Base-by-base conservation (phyloP, 257 asterid genomes). In the Schizonepeta tenuifolia region DNA sequence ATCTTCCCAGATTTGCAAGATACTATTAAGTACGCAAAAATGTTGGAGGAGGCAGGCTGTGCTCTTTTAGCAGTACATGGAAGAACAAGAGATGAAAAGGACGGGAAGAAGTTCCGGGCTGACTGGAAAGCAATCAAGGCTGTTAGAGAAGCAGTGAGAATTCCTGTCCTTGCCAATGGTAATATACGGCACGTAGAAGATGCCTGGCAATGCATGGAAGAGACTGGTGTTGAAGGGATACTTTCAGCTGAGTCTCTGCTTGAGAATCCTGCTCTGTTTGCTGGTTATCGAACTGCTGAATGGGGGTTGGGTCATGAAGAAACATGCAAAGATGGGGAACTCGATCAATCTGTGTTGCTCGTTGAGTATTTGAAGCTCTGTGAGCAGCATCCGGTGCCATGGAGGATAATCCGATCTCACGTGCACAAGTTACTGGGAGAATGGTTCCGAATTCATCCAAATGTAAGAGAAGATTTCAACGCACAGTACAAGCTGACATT, bases 1-100 rank as follows among this genome's bases (percentile, higher is more conserved):
- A 82, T 95, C 57, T 95, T 88, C 76, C 96, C 99, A 0, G 72
- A 92, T 77, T 58, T 88, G 63, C 86, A 92, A 72, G 95, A 86
- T 33, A 95, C 98, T 6, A 86, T 92, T n/a, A 85, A 73, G 17
- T 95, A 92, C 22, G 99, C 98, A 49, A 92, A 87, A 79, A 95
- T 95, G 98, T 71, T 95, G 79, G 98, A 95, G 75, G 97, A 92
- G 33, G 97, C 98, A 2, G 99, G 99, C 14, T 95, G 99, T 82
- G 75, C 97, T 70, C 86, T 95, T 50, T 79, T 95, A 75, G 99
- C 98, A 0, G 97, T 95, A 20, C 99, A 95, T 38, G 99, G 99
- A 62, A 85, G 98, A 80, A 95, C 97, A 43, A 85, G 98, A 76
- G 98, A 95, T 59, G 96, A 92, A 77, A 95, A 95, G 20, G 97